These are phyloP conservation scores for Dactylonectria estremocensis DNA, from an alignment of 2,329 filamentous ascomycete genomes.

Conservation along the genomic window DNA sequence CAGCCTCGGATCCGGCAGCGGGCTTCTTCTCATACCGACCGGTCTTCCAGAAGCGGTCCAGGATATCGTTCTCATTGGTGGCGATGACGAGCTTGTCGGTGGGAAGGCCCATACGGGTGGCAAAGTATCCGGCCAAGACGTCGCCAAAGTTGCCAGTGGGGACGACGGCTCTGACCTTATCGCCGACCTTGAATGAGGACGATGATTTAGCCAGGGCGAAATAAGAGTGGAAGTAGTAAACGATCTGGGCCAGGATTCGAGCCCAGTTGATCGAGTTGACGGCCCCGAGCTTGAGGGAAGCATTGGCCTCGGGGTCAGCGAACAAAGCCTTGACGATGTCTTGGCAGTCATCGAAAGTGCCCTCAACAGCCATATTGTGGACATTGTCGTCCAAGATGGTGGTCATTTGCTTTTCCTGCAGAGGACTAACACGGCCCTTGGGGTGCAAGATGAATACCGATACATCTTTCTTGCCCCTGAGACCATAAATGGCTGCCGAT, in stretches of 20 bases:
- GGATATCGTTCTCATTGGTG: conserved; percentile 98
- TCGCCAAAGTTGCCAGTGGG: conserved; percentile 98
- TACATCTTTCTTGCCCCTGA: conserved; percentile 96
- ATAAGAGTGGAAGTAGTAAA: conserved; percentile 97
- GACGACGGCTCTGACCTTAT: conserved; percentile 87
- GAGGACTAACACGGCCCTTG: conserved; percentile 89
- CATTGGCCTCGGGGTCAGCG: conserved; percentile 87
- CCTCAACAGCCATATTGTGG: conserved; percentile 90
- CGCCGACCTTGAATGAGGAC: conserved; percentile 72
- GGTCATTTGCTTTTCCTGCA: conserved; percentile 98
- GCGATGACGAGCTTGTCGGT: conserved; percentile 91
- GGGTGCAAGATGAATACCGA: conserved; percentile 96
- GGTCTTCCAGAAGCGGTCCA: conserved; percentile 94
- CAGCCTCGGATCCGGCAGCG: no score
- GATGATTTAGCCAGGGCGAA: conserved; percentile 80
- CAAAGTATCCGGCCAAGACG: conserved; percentile 94
- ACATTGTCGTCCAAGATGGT: conserved; percentile 92
- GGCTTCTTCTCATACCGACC: conserved; percentile 92
- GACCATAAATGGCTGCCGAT: conserved; percentile 94
- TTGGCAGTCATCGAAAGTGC: conserved; percentile 97
- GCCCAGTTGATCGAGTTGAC: conserved; percentile 99
- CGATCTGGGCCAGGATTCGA: conserved; percentile 94
- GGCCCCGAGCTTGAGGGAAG: conserved; percentile 86
- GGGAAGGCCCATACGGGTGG: conserved; percentile 89
- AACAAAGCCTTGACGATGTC: conserved; percentile 92